A percentile compares a stretch with the other conserved stretches of the same genome.
phyloP scores from a whole-genome alignment of 2,329 filamentous ascomycete genomes.

The Knufia petricola region DNA sequence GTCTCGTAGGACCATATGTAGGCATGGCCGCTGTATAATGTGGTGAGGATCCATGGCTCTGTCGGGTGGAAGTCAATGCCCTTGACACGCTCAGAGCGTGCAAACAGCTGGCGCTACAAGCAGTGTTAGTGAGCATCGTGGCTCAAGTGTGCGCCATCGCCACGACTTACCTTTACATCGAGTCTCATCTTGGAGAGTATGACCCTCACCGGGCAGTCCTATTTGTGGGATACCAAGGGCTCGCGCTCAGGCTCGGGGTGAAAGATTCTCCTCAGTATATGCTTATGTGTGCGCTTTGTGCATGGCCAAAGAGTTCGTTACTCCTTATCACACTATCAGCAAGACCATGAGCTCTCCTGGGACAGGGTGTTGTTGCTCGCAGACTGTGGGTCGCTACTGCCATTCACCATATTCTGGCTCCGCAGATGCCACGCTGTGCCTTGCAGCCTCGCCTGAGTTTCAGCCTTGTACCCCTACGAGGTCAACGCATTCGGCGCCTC shows the following conservation, averaged over 20 bases:
- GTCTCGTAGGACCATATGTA: slow-evolving; percentile 99
- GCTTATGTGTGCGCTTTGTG: neutral
- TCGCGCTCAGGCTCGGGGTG: too few relatives aligned
- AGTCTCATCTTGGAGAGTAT: slow-evolving; percentile 17
- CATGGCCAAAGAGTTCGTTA: neutral
- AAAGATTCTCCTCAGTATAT: neutral
- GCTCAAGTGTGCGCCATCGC: slow-evolving; percentile 13
- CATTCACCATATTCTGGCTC: too few relatives aligned
- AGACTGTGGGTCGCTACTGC: neutral
- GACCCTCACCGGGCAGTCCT: neutral
- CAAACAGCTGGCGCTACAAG: slow-evolving; percentile 65
- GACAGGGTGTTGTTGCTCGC: neutral
- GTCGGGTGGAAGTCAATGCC: slow-evolving; percentile 94
- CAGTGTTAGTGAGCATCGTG: neutral
- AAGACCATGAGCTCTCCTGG: neutral
- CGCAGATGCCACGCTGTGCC: neutral
- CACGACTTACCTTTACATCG: slow-evolving; percentile 22
- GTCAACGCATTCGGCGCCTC: too few relatives aligned
- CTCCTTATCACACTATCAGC: neutral
- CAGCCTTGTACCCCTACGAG: too few relatives aligned
- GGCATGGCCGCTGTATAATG: slow-evolving; percentile 93
- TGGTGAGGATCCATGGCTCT: slow-evolving; percentile 90
- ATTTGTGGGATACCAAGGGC: neutral
- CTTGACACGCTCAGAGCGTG: slow-evolving; percentile 91
- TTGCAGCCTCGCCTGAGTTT: too few relatives aligned